Evolutionary conservation across 2,329 filamentous ascomycete genomes (phyloP).

Genomic region (Cladosporium sp.): DNA sequence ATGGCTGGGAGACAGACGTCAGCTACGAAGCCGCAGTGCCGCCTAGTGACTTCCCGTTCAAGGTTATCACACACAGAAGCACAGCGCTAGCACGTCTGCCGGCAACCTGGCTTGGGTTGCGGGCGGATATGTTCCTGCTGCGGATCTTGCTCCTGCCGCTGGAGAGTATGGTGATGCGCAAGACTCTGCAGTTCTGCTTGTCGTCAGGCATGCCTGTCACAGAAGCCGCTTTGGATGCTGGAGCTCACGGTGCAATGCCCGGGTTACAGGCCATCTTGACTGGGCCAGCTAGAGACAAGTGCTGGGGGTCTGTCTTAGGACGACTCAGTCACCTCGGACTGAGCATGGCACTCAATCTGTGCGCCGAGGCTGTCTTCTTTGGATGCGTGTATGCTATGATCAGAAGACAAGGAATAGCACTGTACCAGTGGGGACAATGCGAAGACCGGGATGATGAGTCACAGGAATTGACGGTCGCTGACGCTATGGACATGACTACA

Average conservation of each 20-base stretch:
- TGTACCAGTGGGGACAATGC: conserved; percentile 21
- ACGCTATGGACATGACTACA: background rate
- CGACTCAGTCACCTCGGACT: conserved; percentile 22
- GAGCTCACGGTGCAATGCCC: too few relatives aligned
- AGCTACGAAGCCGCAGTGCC: background rate
- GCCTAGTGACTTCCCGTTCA: background rate
- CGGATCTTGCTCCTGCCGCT: conserved; percentile 23
- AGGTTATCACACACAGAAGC: background rate
- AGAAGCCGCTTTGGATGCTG: background rate
- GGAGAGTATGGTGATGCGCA: conserved; percentile 22
- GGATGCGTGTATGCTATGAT: conserved; percentile 18
- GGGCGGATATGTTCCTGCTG: conserved; percentile 21
- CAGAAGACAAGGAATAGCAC: conserved; percentile 15
- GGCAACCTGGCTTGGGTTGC: conserved; percentile 18
- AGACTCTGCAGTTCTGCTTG: conserved; percentile 19
- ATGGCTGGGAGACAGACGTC: background rate
- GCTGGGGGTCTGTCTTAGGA: background rate
- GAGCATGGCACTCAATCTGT: conserved; percentile 17
- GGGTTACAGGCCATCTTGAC: background rate
- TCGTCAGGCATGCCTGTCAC: conserved; percentile 14
- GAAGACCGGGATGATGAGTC: background rate
- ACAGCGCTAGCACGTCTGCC: conserved; percentile 23
- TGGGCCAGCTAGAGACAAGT: background rate
- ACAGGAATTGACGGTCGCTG: background rate
- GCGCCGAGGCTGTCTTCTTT: conserved; percentile 20